Conservation (phyloP, 805 yeast genomes). For the Kodamaea restingae region DNA sequence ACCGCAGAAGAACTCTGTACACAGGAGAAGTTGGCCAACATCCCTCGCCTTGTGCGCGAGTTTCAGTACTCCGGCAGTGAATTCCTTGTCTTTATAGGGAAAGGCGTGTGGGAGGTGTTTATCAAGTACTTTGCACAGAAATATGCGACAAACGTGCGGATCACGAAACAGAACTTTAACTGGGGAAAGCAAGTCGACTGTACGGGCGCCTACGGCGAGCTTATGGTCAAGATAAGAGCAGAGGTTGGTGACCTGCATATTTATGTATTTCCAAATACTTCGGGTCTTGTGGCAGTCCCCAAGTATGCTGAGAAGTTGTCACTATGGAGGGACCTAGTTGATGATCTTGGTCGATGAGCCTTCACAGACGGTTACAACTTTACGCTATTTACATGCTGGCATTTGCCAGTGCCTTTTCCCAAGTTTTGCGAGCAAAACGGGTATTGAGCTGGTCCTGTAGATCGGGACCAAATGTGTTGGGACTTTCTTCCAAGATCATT, state of each 20-base stretch:
- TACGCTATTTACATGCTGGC: no score
- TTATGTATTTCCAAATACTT: constrained; percentile 68
- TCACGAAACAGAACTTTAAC: constrained; percentile 31
- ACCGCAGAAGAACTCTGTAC: constrained; percentile 51
- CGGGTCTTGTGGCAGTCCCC: constrained; percentile 61
- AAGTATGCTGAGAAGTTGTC: constrained; percentile 41
- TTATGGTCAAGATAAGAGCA: constrained; percentile 16
- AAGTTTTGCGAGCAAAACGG: no score
- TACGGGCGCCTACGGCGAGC: neutral
- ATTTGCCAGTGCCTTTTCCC: no score
- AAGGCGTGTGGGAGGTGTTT: constrained; percentile 69
- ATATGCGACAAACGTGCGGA: constrained; percentile 23
- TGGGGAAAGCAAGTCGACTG: constrained; percentile 47
- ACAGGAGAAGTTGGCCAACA: constrained; percentile 53
- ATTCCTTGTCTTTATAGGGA: constrained; percentile 60
- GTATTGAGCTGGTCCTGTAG: neutral
- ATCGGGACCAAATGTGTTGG: no score
- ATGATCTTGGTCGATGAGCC: constrained; percentile 13
- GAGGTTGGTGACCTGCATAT: constrained; percentile 23
- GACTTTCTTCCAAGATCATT: no score
- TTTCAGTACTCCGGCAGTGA: constrained; percentile 36
- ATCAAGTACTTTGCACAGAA: constrained; percentile 29
- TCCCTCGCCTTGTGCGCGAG: constrained; percentile 47
- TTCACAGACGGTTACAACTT: neutral
- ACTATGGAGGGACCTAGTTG: constrained; percentile 45